These are phyloP conservation scores for Mycena haematopus DNA, from an alignment of 768 basidiomycete species.

Conservation along the genomic window DNA sequence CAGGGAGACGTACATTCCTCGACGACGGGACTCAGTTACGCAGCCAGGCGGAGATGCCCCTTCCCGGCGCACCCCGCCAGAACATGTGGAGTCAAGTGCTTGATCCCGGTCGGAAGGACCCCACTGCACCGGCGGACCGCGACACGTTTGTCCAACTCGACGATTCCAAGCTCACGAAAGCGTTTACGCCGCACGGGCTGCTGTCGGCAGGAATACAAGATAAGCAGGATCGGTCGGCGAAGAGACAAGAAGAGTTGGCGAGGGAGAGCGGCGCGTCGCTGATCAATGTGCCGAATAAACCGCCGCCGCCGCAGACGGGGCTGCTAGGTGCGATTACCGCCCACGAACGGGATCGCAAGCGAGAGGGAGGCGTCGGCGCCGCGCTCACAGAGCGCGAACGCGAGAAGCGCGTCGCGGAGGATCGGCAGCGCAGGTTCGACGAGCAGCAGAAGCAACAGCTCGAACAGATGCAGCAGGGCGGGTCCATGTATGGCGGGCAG, in stretches of 20 bases:
- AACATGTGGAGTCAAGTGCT: constrained; percentile 91
- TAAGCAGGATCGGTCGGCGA: constrained; percentile 94
- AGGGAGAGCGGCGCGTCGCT: constrained; percentile 90
- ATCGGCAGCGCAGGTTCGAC: constrained; percentile 91
- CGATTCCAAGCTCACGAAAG: constrained; percentile 77
- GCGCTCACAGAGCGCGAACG: constrained; percentile 94
- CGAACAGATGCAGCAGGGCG: constrained; percentile 87
- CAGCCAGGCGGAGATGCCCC: constrained; percentile 61
- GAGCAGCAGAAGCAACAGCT: constrained; percentile 88
- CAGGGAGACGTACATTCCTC: constrained; percentile 58
- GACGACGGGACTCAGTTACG: constrained; percentile 61
- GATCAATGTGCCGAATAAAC: constrained; percentile 95
- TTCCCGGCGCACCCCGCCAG: constrained; percentile 63
- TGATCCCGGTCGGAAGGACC: constrained; percentile 61
- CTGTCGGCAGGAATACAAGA: constrained; percentile 95
- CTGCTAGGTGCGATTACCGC: constrained; percentile 95
- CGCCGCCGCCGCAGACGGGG: constrained; percentile 93
- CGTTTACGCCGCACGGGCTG: constrained; percentile 93
- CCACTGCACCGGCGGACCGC: constrained; percentile 46
- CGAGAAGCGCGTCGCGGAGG: constrained; percentile 90
- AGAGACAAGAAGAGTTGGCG: constrained; percentile 92
- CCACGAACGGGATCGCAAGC: constrained; percentile 92
- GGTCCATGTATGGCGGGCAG: constrained; percentile 70
- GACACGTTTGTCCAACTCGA: constrained; percentile 80
- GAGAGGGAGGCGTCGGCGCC: constrained; percentile 95